Evolutionary conservation across 371 early-diverging fungal species (phyloP).

Genomic region (Actinomortierella ambigua): DNA sequence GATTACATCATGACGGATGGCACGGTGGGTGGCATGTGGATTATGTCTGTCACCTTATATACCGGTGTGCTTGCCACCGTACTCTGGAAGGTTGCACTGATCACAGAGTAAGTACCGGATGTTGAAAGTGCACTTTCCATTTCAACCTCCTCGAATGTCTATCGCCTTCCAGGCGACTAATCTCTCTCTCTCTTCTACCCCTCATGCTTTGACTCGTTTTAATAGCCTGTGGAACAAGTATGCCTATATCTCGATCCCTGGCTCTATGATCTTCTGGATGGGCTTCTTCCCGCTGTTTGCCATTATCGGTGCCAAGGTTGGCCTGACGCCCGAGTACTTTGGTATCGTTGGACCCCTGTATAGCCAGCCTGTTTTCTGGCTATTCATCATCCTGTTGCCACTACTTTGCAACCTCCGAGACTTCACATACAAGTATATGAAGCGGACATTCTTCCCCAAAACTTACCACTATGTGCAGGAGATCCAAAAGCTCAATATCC

Average conservation of each 20-base stretch:
- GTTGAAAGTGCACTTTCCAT: neutral
- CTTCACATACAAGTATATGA: constrained; percentile 87
- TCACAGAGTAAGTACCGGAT: constrained; percentile 79
- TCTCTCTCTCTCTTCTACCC: neutral
- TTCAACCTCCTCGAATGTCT: no score
- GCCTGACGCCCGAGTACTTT: constrained; percentile 81
- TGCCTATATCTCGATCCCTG: constrained; percentile 80
- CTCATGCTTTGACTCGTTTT: neutral
- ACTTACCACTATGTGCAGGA: constrained; percentile 97
- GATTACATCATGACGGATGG: constrained; percentile 71
- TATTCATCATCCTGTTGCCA: constrained; percentile 82
- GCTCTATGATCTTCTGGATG: constrained; percentile 90
- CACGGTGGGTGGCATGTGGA: constrained; percentile 77
- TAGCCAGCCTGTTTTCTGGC: constrained; percentile 85
- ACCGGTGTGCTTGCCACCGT: constrained; percentile 82
- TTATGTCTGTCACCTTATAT: constrained; percentile 78
- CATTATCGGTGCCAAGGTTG: constrained; percentile 74
- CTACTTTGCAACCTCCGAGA: constrained; percentile 84
- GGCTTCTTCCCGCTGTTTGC: constrained; percentile 87
- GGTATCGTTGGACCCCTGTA: constrained; percentile 82
- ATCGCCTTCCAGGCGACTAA: no score
- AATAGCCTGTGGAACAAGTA: constrained; percentile 84
- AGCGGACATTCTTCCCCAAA: constrained; percentile 80
- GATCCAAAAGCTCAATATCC: constrained; percentile 97
- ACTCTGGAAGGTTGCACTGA: constrained; percentile 81